phyloP scores from a whole-genome alignment of 257 asterid species.

The Solanum sitiens region DNA sequence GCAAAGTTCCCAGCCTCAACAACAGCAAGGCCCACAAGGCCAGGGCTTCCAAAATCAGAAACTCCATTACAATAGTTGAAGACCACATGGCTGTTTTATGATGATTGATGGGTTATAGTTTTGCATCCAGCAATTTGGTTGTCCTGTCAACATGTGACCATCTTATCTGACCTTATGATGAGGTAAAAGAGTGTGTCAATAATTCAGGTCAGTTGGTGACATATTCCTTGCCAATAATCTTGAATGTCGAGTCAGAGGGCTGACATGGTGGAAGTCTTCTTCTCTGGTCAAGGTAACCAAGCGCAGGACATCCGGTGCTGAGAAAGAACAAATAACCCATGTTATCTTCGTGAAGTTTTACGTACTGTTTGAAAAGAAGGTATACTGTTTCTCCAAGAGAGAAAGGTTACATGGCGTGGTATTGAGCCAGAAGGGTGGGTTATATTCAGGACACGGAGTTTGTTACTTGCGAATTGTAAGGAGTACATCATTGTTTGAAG shows the following conservation, averaged over 20 bases:
- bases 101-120: slow-evolving; percentile 23
- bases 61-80: slow-evolving; percentile 69
- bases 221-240: slow-evolving; percentile 2
- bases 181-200: neutral
- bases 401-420: slow-evolving; percentile 16
- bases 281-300: slow-evolving; percentile 6
- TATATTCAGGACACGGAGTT: neutral
- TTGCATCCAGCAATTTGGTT: slow-evolving; percentile 46
- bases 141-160: slow-evolving; percentile 27
- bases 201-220: slow-evolving; percentile 22
- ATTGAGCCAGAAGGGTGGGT: slow-evolving; percentile 19
- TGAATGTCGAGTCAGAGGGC: slow-evolving; percentile 11
- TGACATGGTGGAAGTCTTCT: slow-evolving; percentile 19
- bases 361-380: neutral
- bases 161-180: neutral
- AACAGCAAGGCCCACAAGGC: slow-evolving; percentile 55
- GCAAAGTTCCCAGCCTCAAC: slow-evolving; percentile 65
- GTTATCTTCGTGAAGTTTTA: slow-evolving; percentile 8
- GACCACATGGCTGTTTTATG: neutral
- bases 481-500: neutral
- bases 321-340: slow-evolving; percentile 27
- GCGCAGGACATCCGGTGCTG: slow-evolving; percentile 28
- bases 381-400: slow-evolving; percentile 5
- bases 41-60: slow-evolving; percentile 72
- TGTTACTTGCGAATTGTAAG: neutral